Conservation (phyloP, 2,329 filamentous ascomycete genomes). For the Chaetomiaceae sp. region DNA sequence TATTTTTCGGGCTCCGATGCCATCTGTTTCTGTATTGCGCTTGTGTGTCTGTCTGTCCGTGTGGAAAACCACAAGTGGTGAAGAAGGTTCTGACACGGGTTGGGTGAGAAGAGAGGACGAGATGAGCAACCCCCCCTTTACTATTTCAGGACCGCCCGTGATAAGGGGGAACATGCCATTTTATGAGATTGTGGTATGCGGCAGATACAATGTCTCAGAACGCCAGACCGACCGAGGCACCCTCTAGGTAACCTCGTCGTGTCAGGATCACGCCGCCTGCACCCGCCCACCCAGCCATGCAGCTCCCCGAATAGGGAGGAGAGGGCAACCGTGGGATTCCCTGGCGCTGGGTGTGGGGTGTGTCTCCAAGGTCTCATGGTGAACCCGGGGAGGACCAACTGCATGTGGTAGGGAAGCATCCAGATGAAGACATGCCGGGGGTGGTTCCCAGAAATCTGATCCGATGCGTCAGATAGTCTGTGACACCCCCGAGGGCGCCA, state of each 20-base stretch:
- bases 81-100: too few relatives aligned
- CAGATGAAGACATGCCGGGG: neutral
- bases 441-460: too few relatives aligned
- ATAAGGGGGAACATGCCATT: neutral
- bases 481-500: too few relatives aligned
- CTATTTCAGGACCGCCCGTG: neutral
- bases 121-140: neutral
- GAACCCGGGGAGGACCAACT: neutral
- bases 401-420: neutral
- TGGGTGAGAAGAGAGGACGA: neutral
- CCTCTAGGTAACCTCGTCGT: neutral
- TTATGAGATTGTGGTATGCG: neutral
- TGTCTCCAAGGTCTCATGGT: neutral
- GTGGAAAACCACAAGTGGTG: too few relatives aligned
- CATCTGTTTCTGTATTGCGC: neutral
- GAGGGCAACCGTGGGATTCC: constrained; percentile 1
- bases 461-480: too few relatives aligned
- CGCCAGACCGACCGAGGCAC: neutral
- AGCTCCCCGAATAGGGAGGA: neutral
- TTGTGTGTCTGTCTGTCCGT: neutral
- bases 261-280: neutral
- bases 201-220: neutral
- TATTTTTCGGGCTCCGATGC: neutral
- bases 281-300: neutral
- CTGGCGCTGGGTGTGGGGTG: too few relatives aligned